Conservation (phyloP, 805 yeast genomes). For the Lachancea sp. region DNA sequence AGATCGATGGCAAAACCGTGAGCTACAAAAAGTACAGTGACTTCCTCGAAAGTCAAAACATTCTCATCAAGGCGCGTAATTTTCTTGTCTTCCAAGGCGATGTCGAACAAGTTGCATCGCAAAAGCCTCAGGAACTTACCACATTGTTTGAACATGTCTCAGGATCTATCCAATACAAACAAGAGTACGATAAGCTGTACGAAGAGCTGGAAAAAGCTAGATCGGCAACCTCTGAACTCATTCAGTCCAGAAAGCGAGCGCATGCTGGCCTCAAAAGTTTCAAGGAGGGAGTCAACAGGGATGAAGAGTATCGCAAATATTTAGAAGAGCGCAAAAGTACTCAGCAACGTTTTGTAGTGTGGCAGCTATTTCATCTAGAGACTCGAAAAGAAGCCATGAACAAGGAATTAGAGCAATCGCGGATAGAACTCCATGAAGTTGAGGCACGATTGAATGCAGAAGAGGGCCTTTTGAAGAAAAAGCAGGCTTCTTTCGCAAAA, state of each 20-base stretch:
- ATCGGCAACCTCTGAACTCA: slow-evolving; percentile 54
- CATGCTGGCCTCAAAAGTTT: slow-evolving; percentile 73
- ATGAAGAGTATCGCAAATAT: slow-evolving; percentile 56
- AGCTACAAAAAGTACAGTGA: slow-evolving; percentile 59
- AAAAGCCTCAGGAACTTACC: slow-evolving; percentile 70
- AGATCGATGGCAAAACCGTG: slow-evolving; percentile 53
- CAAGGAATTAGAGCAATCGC: slow-evolving; percentile 24
- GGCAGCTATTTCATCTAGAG: slow-evolving; percentile 61
- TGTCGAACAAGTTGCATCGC: slow-evolving; percentile 87
- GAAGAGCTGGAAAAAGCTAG: slow-evolving; percentile 62
- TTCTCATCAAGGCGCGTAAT: slow-evolving; percentile 81
- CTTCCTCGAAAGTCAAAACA: slow-evolving; percentile 68
- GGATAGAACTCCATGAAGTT: slow-evolving; percentile 28
- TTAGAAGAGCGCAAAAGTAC: slow-evolving; percentile 42
- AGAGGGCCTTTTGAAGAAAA: slow-evolving; percentile 34
- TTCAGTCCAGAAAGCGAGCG: slow-evolving; percentile 61
- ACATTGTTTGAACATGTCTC: slow-evolving; percentile 73
- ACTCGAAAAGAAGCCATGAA: slow-evolving; percentile 24
- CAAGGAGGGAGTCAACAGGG: slow-evolving; percentile 67
- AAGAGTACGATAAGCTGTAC: slow-evolving; percentile 59
- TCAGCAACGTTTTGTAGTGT: slow-evolving; percentile 47
- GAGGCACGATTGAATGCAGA: slow-evolving; percentile 33
- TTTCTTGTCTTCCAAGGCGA: slow-evolving; percentile 96
- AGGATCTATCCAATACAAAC: slow-evolving; percentile 64
- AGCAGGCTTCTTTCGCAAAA: slow-evolving; percentile 42